phyloP scores from a whole-genome alignment of 2,329 filamentous ascomycete species.

The Aspergillus spinulosporus region DNA sequence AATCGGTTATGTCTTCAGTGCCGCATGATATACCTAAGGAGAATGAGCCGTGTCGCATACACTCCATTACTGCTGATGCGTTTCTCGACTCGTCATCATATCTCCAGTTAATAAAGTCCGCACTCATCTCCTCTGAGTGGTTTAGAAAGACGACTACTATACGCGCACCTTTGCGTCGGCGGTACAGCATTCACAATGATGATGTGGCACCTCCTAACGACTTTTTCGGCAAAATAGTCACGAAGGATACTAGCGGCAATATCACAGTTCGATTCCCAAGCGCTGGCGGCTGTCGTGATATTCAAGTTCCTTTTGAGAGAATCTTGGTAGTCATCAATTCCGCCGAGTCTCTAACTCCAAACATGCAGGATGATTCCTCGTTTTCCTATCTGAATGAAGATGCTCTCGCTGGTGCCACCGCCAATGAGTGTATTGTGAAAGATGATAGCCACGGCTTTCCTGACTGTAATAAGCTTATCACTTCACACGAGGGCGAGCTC shows the following conservation, averaged over 20 bases:
- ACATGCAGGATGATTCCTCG: neutral
- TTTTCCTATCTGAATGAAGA: slow-evolving; percentile 38
- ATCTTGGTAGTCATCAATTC: slow-evolving; percentile 43
- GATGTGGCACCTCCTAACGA: slow-evolving; percentile 28
- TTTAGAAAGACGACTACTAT: slow-evolving; percentile 23
- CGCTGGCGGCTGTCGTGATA: slow-evolving; percentile 50
- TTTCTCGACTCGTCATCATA: slow-evolving; percentile 19
- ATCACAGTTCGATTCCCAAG: slow-evolving; percentile 57
- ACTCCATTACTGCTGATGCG: slow-evolving; percentile 16
- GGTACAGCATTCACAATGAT: slow-evolving; percentile 23
- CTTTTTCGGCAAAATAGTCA: slow-evolving; percentile 61
- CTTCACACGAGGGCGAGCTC: neutral
- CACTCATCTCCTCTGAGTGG: slow-evolving; percentile 22
- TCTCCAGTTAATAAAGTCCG: slow-evolving; percentile 22
- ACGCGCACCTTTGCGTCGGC: slow-evolving; percentile 19
- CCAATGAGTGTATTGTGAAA: slow-evolving; percentile 44
- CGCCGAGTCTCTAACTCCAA: neutral
- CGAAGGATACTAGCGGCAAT: slow-evolving; percentile 54
- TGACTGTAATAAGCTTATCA: slow-evolving; percentile 23
- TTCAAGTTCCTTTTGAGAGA: slow-evolving; percentile 51
- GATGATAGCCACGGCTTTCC: slow-evolving; percentile 39
- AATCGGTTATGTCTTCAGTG: slow-evolving; percentile 11
- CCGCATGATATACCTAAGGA: neutral
- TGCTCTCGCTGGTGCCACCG: slow-evolving; percentile 45
- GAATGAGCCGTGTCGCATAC: slow-evolving; percentile 19